A percentile compares a stretch with the other conserved stretches of the same genome.
These are phyloP conservation scores for Juglanconis oblonga DNA, from an alignment of 2,329 filamentous ascomycete species.

Conservation along the genomic window DNA sequence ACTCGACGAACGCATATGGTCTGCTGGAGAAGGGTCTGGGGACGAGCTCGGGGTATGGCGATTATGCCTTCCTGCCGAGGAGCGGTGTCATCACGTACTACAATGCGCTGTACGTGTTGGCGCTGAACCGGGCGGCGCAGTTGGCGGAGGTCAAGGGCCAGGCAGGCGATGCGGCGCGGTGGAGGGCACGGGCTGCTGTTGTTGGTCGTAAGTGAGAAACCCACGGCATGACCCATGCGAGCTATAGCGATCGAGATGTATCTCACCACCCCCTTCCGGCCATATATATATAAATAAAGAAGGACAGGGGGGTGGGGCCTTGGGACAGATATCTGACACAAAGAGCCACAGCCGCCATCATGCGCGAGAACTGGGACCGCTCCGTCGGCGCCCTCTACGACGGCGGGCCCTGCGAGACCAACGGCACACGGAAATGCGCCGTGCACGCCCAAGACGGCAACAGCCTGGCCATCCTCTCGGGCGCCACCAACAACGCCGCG, in stretches of 20 bases:
- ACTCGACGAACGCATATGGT: slow-evolving; percentile 32
- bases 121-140: slow-evolving; percentile 40
- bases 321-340: neutral
- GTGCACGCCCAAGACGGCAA: slow-evolving; percentile 52
- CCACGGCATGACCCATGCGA: too few species aligned
- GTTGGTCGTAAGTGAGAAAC: slow-evolving; percentile 24
- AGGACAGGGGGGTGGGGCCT: too few species aligned
- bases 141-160: slow-evolving; percentile 35
- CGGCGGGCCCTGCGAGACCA: slow-evolving; percentile 29
- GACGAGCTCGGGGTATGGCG: slow-evolving; percentile 44
- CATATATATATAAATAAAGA: too few species aligned
- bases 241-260: too few species aligned
- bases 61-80: slow-evolving; percentile 49
- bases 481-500: slow-evolving; percentile 27
- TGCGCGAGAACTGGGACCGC: slow-evolving; percentile 39
- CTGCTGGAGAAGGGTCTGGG: slow-evolving; percentile 33
- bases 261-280: neutral
- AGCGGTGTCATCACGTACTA: slow-evolving; percentile 49
- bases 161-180: slow-evolving; percentile 34
- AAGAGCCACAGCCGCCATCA: slow-evolving; percentile 28
- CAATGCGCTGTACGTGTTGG: slow-evolving; percentile 48
- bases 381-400: slow-evolving; percentile 44
- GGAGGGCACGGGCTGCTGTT: slow-evolving; percentile 34
- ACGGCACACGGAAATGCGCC: slow-evolving; percentile 26
- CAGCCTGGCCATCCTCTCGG: slow-evolving; percentile 41